Base-by-base conservation (phyloP, 306 rosid genomes). In the Luffa aegyptiaca region DNA sequence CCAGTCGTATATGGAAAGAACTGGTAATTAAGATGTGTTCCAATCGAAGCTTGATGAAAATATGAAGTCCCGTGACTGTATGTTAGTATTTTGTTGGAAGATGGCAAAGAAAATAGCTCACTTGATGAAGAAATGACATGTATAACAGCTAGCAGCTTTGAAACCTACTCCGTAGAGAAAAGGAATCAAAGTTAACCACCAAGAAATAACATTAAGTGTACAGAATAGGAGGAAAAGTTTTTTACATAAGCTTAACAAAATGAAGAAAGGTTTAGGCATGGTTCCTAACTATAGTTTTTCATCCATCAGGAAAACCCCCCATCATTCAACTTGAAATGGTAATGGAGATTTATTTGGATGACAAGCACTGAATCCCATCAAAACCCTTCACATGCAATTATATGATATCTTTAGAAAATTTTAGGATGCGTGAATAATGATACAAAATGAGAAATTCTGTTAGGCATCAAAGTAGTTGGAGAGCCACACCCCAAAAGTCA, bases 41-140 rank as follows among this genome's bases (percentile, higher is more conserved):
- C 98, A 82, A 92, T 84, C n/a, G 98, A 92, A 80, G 98, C 97
- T 89, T 94, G 97, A 81, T 92, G 98, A 81, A 92, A 94, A 84
- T 89, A 94, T 48, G 97, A 88, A 71, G 97, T 91, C 98, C 97
- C 92, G 31, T 88, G 85, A 85, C 75, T 88, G 77, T 87, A 95
- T 31, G 83, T 84, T 82, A 94, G 84, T 55, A 68, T 76, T 81
- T 87, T 83, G 83, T 86, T 80, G 83, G 84, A 81, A 76, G 92
- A 82, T 68, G 94, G 65, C 86, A 91, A 75, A 14, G 92, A 88
- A 83, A 90, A 87, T 65, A 77, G 81, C 80, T 88, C 89, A 33
- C 81, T 88, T 10, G 82, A 80, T 70, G 94, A 76, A 79, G 97
- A 90, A 84, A 90, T 86, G 51, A 88, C 80, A 77, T 78, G 86